Percentiles rank a stretch among this genome's conserved stretches.
Conservation (phyloP, 768 basidiomycete species). For the Rhodotorula paludigena region DNA sequence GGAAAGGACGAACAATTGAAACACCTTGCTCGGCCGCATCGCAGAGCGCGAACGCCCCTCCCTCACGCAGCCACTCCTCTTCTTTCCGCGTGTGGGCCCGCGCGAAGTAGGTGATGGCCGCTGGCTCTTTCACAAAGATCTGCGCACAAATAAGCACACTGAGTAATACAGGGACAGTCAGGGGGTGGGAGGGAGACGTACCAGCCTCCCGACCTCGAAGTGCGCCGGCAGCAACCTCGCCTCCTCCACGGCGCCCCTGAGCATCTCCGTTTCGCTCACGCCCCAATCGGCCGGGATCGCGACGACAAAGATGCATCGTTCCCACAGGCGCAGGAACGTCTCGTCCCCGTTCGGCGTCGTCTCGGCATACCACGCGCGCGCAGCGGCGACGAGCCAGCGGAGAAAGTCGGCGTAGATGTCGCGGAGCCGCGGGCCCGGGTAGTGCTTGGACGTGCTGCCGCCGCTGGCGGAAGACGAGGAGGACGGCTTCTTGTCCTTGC, state of each 20-base stretch:
- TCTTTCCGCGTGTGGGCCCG: constrained; percentile 1
- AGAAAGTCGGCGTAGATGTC: constrained; percentile 20
- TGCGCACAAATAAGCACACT: not conserved
- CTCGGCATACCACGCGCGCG: constrained; percentile 27
- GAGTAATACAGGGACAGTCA: not conserved
- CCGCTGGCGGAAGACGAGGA: no score
- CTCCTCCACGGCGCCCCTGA: constrained; percentile 10
- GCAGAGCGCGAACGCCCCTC: constrained; percentile 15
- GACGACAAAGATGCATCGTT: constrained; percentile 1
- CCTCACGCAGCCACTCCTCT: constrained; percentile 10
- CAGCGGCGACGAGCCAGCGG: constrained; percentile 18
- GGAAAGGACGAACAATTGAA: constrained; percentile 7
- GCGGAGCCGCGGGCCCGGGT: constrained; percentile 10
- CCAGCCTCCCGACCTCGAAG: not conserved
- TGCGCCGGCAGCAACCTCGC: constrained; percentile 1
- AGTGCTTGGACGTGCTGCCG: not conserved
- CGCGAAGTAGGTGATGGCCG: constrained; percentile 3
- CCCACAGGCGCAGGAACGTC: constrained; percentile 25
- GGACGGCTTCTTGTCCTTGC: not conserved
- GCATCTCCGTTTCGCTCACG: not conserved
- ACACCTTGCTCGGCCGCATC: constrained; percentile 20
- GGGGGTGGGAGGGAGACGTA: not conserved
- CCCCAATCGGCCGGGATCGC: constrained; percentile 19
- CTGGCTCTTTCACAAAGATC: constrained; percentile 26
- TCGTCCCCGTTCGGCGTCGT: not conserved